Evolutionary conservation across 176 grass and related monocot species (phyloP), one percentile per base, ranked within the genome.

Genomic region (Musa schizocarpa): DNA sequence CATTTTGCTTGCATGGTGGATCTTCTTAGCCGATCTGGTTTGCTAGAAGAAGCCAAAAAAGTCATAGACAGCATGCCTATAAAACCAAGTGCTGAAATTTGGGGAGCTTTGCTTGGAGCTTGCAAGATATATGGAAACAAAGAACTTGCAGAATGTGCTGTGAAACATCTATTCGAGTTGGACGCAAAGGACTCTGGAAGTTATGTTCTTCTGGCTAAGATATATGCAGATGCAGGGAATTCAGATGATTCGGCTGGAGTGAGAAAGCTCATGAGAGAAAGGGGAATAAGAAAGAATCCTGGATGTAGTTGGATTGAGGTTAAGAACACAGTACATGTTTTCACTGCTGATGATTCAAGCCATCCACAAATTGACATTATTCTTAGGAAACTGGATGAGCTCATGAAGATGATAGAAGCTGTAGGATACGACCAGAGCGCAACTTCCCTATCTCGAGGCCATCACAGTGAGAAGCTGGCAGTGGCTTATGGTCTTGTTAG

Each of bases 1-100:
- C 95, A 93, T 77, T 98, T 87, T 79, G 86, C 95, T 61, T 98
- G 95, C 76, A 93, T 98, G 88, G 90, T 93, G 16, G 95, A 98
- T 83, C 95, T 93, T 87, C 86, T 98, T 71, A 86, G 88, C 73
- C 86, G 90, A 8, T 77, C 83, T 25, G 94, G 94, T 63, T 74
- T 84, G 53, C 74, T 98, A 80, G 73, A 53, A 17, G 95, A 98
- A 91, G 95, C 95, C 49, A 93, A 87, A 71, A 76, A 78, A 74
- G 78, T 91, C 72, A 91, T 98, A 19, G 84, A 83, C 9, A 63
- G 81, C 76, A 98, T 98, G 90, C 86, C 90, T 16, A 89, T 93
- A 76, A 73, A 89, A 82, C 90, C 95, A 55, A 91, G 76, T 1
- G 86, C 90, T 82, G 88, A 89, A 76, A 85, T 98, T 52, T 98